Base-by-base conservation (phyloP, 768 basidiomycete genomes). In the Lactarius indigo region DNA sequence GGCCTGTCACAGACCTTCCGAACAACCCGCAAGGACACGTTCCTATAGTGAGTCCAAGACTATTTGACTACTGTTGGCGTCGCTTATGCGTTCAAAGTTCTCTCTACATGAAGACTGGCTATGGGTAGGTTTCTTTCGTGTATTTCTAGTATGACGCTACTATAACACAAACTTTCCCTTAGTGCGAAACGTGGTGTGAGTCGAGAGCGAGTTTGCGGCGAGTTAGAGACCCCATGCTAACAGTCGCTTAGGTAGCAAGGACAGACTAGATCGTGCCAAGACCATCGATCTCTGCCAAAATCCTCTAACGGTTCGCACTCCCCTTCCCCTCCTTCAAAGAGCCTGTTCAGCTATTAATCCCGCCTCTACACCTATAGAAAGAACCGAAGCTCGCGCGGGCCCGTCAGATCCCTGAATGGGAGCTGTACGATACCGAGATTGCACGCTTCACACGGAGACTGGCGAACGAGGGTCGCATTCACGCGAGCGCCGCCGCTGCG, bases 171-270 rank as follows among this genome's bases (percentile, higher is more conserved):
- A 2, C 42, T 18, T 28, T 42, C 1, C 18, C 47, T 17, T 57
- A 94, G 92, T 98, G 96, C 75, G 96, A 98, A 81, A 98, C 96
- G 0, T 98, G 97, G 96, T 99, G 97, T 87, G 85, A 67, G 87
- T 80, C 47, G 42, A n/a, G 35, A 20, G n/a, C 30, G 12, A 37
- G 13, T 30, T 57, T 50, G 10, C 2, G 28, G 12, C 18, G 41
- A 31, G 50, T 47, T 62, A 70, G 23, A 69, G 52, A 44, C 23
- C 6, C 33, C 44, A 50, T 23, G 5, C 30, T 52, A 23, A 41
- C 26, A 30, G 2, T 39, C 17, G 31, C 64, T 66, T 69, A 91
- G 89, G 89, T 72, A 91, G 89, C 81, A 92, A 92, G 75, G 90
- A 94, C 71, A 81, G 92, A 47, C 77, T 94, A 0, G 78, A 92